Percentiles rank a stretch among this genome's conserved stretches.
Conservation (phyloP, 805 yeast genomes). For the Vanderwaltozyma tropicalis region DNA sequence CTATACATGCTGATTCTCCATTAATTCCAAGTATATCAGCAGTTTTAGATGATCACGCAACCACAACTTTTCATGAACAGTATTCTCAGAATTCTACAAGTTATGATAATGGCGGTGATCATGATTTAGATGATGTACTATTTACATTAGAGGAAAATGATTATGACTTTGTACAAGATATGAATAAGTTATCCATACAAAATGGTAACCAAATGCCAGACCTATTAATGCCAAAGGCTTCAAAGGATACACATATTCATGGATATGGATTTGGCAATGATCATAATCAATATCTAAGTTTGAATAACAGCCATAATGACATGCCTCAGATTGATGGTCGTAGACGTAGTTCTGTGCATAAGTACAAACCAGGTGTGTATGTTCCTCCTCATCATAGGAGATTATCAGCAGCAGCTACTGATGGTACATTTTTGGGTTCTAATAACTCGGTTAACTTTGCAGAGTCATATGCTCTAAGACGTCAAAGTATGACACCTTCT, state of each 20-base stretch:
- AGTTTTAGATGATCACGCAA: conserved; percentile 10
- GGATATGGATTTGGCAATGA: neutral
- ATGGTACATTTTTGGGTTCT: conserved; percentile 17
- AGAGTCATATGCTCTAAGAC: conserved; percentile 8
- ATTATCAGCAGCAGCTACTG: conserved; percentile 14
- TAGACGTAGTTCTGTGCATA: conserved; percentile 7
- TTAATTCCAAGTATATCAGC: conserved; percentile 18
- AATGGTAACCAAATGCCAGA: conserved; percentile 21
- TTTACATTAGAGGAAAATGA: conserved; percentile 30
- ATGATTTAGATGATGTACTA: conserved; percentile 26
- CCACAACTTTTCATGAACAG: conserved; percentile 13
- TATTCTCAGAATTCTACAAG: conserved; percentile 6
- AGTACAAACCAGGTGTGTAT: conserved; percentile 27
- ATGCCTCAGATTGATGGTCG: neutral
- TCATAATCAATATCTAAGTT: neutral
- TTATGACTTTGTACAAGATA: conserved; percentile 20
- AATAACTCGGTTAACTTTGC: conserved; percentile 14
- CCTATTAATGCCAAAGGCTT: conserved; percentile 16
- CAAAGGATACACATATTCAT: neutral
- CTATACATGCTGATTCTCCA: conserved; percentile 9
- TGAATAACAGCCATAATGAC: neutral
- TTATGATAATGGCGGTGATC: conserved; percentile 8
- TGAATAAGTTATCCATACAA: conserved; percentile 16
- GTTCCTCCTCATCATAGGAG: conserved; percentile 48
- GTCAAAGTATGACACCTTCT: conserved; percentile 3